Evolutionary conservation across 2,329 filamentous ascomycete species (phyloP), one percentile per base, ranked within the genome.

Genomic region (Penicillium griseofulvum): DNA sequence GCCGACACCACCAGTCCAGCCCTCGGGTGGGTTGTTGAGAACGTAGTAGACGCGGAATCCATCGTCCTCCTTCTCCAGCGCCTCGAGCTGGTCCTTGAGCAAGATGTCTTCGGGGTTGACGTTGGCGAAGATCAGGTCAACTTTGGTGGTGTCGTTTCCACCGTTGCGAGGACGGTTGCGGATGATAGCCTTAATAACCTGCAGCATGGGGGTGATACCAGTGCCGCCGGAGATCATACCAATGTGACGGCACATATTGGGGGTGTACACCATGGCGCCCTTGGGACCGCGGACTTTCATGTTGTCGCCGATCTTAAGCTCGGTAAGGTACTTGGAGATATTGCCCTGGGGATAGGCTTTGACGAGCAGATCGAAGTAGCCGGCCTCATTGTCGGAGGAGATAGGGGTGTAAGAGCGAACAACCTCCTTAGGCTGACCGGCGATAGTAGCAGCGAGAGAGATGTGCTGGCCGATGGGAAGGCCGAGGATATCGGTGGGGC

Each of bases 381-480:
- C 94, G 52, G 88, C 86, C 73, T 92, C 87, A 74, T 93, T 86
- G 78, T 96, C 91, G 65, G 89, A 91, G 42, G 89, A 92, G 74
- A 96, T 91, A 56, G 91, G 91, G 11, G 91, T 96, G 81, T 96
- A 96, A 22, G 90, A 95, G 69, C 91, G 89, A 52, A 95, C 87
- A 62, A 96, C 87, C 71, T 95, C 89, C 78, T 94, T 93, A 64
- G 80, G 80, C 67, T 83, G 82, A 71, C 90, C 91, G 67, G 90
- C 86, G 58, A 91, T 84, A 54, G 83, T 85, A 53, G 91, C 93
- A 65, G 89, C 90, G 71, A 99, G 91, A 60, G 93, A 97, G 78
- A 99, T 97, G 81, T 99, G 94, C 80, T 99, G 94, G 71, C 94
- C 94, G 79, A 97, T 97, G 64, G 94, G 93, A 41, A 97, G 89